Conservation (phyloP, 148 eudicot species). For the Diospyros lotus region DNA sequence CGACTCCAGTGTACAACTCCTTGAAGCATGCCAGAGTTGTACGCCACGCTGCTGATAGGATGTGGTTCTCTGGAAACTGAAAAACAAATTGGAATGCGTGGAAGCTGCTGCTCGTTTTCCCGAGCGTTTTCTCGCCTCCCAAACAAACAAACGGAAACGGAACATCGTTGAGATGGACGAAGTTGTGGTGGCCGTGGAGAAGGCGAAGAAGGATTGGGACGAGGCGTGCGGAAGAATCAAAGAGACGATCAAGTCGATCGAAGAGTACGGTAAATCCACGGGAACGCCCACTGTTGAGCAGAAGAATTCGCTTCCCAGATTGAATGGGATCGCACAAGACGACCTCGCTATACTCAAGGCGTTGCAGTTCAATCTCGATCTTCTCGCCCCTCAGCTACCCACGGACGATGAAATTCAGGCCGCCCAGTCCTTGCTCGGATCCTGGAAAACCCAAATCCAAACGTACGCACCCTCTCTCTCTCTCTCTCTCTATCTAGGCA, state of each 20-base stretch:
- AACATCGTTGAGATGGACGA: slow-evolving; percentile 44
- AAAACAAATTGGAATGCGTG: too few species aligned
- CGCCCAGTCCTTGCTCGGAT: slow-evolving; percentile 57
- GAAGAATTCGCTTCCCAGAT: slow-evolving; percentile 71
- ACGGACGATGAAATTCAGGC: slow-evolving; percentile 51
- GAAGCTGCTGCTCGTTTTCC: too few species aligned
- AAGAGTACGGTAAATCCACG: slow-evolving; percentile 52
- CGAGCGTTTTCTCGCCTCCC: too few species aligned
- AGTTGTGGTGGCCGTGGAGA: slow-evolving; percentile 67
- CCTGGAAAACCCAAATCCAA: slow-evolving; percentile 70
- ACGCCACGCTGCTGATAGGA: too few species aligned
- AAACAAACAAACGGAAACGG: not conserved
- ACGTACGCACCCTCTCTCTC: slow-evolving; percentile 31
- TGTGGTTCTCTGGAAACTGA: too few species aligned
- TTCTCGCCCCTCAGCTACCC: slow-evolving; percentile 82
- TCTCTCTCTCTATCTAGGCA: not conserved
- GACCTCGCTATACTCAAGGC: slow-evolving; percentile 57
- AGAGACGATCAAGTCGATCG: slow-evolving; percentile 57
- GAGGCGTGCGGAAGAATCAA: slow-evolving; percentile 50
- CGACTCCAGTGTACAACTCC: too few species aligned
- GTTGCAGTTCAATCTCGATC: slow-evolving; percentile 70
- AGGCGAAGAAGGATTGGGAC: slow-evolving; percentile 68
- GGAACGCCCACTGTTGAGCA: slow-evolving; percentile 20
- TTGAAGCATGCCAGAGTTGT: too few species aligned
- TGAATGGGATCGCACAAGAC: slow-evolving; percentile 84